A percentile compares a stretch with the other conserved stretches of the same genome.
Conservation (phyloP, 805 yeast genomes). For the Candida silvicultrix region DNA sequence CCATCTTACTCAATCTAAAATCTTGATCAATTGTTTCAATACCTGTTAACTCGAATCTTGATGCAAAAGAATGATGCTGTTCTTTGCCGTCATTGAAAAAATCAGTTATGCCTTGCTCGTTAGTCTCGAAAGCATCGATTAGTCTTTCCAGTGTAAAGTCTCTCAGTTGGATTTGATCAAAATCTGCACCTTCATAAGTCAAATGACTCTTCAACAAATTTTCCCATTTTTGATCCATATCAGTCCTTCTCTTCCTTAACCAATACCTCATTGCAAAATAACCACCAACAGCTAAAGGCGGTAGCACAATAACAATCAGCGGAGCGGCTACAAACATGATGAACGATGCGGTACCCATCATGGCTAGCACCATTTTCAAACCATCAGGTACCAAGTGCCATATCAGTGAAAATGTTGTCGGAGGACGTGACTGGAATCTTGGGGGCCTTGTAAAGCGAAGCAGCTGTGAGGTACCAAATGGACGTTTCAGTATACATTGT, state of each 20-base stretch:
- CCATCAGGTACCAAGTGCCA: conserved; percentile 10
- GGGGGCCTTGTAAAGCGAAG: conserved; percentile 3
- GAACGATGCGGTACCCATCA: conserved; percentile 10
- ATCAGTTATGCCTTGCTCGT: conserved; percentile 12
- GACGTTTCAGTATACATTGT: no score
- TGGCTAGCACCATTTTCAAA: conserved; percentile 2
- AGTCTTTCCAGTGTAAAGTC: conserved; percentile 11
- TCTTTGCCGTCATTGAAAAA: conserved; percentile 2
- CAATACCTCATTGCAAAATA: conserved; percentile 7
- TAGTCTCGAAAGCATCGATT: conserved; percentile 10
- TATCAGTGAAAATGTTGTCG: conserved; percentile 4
- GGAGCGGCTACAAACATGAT: conserved; percentile 15
- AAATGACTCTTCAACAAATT: conserved; percentile 9
- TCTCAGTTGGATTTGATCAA: conserved; percentile 9
- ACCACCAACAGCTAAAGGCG: conserved; percentile 19
- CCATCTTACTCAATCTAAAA: conserved; percentile 6
- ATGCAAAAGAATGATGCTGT: conserved; percentile 4
- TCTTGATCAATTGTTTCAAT: conserved; percentile 17
- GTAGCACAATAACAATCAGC: conserved; percentile 15
- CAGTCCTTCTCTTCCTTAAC: conserved; percentile 6
- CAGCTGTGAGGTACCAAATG: background rate
- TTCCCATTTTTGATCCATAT: conserved; percentile 11
- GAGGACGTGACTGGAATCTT: conserved; percentile 12
- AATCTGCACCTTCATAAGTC: conserved; percentile 10
- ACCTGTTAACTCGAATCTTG: conserved; percentile 8